A percentile compares a stretch with the other conserved stretches of the same genome.
Conservation (phyloP, 2,329 filamentous ascomycete genomes). For the Colletotrichum abscissum region DNA sequence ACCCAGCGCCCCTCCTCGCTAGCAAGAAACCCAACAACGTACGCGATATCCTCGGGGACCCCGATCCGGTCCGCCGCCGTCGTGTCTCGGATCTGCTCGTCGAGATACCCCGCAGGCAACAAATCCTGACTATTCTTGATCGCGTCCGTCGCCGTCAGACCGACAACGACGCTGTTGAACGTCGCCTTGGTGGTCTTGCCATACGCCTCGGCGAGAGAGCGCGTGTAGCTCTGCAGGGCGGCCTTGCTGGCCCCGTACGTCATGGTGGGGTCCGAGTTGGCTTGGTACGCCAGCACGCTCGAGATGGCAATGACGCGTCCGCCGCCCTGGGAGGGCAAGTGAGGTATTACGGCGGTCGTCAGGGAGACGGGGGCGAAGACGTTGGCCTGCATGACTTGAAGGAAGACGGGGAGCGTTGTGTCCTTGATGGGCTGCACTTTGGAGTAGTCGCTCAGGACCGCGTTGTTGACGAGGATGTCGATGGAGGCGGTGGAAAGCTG, state of each 20-base stretch:
- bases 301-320: conserved; percentile 49
- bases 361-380: conserved; percentile 41
- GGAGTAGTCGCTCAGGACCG: background rate
- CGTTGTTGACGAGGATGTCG: conserved; percentile 28
- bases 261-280: conserved; percentile 14
- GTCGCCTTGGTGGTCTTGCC: conserved; percentile 41
- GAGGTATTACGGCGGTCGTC: conserved; percentile 42
- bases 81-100: background rate
- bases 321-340: conserved; percentile 39
- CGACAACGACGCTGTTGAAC: conserved; percentile 46
- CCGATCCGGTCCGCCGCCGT: conserved; percentile 1
- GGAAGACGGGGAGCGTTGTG: background rate
- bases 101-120: background rate
- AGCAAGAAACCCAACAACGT: conserved; percentile 23
- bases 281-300: conserved; percentile 35
- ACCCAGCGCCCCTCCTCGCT: conserved; percentile 27
- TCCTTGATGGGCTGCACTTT: background rate
- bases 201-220: conserved; percentile 45
- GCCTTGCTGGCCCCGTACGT: conserved; percentile 48
- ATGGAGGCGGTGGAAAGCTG: background rate
- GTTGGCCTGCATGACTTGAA: conserved; percentile 18
- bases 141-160: conserved; percentile 39
- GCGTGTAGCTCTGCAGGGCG: conserved; percentile 42
- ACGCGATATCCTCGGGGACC: conserved; percentile 15
- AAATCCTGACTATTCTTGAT: background rate